Base-by-base conservation (phyloP, 345 rosid genomes). In the Acer campestre region DNA sequence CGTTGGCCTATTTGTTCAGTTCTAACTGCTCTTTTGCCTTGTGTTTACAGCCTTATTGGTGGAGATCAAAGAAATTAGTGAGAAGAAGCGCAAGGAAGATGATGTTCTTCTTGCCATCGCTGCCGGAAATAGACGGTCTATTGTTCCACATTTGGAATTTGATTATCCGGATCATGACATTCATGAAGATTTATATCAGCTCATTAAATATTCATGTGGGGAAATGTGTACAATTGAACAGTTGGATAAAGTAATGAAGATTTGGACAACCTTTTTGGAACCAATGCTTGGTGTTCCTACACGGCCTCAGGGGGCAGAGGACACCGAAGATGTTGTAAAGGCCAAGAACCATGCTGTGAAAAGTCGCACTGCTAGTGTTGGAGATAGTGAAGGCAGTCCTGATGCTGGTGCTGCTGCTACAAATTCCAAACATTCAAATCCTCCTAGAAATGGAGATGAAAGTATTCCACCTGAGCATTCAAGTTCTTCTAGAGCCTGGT, bases 181-280 rank as follows among this genome's bases (percentile, higher is more conserved):
- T 77, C 98, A 96, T 62, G 99, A 94, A 84, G 97, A 96, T 86
- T 72, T 96, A 42, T 94, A 91, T 85, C 98, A 92, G 88, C 97
- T 96, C 66, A 86, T 96, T 78, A 94, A 94, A 84, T 94, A 89
- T 86, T 94, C 98, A 11, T 92, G 97, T 74, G 97, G 89, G 75
- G 97, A 96, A 86, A 93, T 94, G 86, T 94, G 98, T 84, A 82
- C 99, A 78, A 79, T 89, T 20, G 98, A 96, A 75, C 97, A 92
- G 87, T 77, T 91, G 75, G 97, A 92, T 80, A 91, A 92, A 85
- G 93, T 94, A 68, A 89, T 94, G 91, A 94, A 89, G 81, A 85
- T 96, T 61, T 96, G 99, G 98, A 94, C 92, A 69, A 90, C 92
- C n/a, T 92, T 96, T 82, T 79, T 96, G 85, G 99, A 94, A 75